These are phyloP conservation scores for Skeletonema potamos DNA, from an alignment of 108 stramenopile species.

Conservation along the genomic window DNA sequence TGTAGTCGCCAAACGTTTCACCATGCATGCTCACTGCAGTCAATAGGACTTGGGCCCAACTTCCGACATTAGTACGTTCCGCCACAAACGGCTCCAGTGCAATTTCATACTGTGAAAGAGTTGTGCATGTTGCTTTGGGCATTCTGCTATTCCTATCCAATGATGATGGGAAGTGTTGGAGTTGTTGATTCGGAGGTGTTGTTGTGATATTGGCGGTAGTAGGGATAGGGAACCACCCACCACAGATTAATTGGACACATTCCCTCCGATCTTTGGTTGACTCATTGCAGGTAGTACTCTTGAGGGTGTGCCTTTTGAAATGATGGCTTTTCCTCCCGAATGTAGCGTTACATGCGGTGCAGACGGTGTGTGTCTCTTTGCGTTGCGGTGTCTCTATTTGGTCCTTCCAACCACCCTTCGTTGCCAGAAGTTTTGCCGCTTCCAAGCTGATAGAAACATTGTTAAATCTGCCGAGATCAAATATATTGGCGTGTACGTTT, in stretches of 20 bases:
- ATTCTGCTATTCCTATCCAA: background rate
- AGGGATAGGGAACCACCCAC: background rate
- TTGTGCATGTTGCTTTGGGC: background rate
- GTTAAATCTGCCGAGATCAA: background rate
- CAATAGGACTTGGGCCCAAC: background rate
- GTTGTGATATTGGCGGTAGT: too few species aligned
- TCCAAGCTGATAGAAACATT: background rate
- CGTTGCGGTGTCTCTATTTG: background rate
- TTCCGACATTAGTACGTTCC: background rate
- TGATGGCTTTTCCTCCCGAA: background rate
- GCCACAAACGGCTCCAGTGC: background rate
- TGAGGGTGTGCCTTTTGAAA: background rate
- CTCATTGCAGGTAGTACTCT: too few species aligned
- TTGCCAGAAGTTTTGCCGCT: background rate
- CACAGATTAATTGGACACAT: background rate
- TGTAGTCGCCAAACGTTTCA: background rate
- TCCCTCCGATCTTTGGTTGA: background rate
- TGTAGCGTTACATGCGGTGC: background rate
- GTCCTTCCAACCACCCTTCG: background rate
- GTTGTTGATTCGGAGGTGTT: too few species aligned
- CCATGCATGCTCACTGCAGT: background rate
- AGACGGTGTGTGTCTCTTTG: background rate
- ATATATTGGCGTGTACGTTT: background rate
- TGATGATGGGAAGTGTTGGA: background rate
- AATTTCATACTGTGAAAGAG: background rate